phyloP scores from a whole-genome alignment of 106 monocot species.

The Alisma plantagoaquatica region DNA sequence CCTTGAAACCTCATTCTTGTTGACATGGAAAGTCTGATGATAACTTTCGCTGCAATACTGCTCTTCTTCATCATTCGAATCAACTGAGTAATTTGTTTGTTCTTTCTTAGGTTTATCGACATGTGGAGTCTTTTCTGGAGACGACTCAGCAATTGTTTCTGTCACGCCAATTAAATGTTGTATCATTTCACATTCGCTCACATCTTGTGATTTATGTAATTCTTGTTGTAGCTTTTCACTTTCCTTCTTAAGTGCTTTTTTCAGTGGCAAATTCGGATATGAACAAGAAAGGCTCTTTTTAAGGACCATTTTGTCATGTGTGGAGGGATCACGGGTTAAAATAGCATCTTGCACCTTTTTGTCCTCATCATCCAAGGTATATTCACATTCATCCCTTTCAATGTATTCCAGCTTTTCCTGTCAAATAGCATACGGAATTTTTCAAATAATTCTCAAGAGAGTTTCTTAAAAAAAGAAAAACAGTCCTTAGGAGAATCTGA shows the following conservation, averaged over 20 bases:
- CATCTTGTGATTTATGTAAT: slow-evolving; percentile 80
- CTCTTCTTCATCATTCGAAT: slow-evolving; percentile 22
- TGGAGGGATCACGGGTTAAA: slow-evolving; percentile 38
- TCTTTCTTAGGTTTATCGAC: slow-evolving; percentile 24
- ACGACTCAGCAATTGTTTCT: slow-evolving; percentile 39
- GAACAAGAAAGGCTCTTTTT: slow-evolving; percentile 77
- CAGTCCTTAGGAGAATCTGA: not conserved
- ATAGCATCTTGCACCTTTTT: slow-evolving; percentile 60
- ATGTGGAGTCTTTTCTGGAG: slow-evolving; percentile 30
- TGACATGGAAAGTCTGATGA: slow-evolving; percentile 15
- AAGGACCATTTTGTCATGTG: slow-evolving; percentile 35
- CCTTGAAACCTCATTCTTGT: slow-evolving; percentile 36
- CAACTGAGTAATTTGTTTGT: slow-evolving; percentile 22
- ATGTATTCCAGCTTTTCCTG: slow-evolving; percentile 73
- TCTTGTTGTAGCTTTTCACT: slow-evolving; percentile 78
- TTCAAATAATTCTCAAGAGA: too few relatives aligned
- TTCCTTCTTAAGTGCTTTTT: slow-evolving; percentile 70
- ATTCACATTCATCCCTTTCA: slow-evolving; percentile 69
- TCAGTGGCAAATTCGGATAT: slow-evolving; percentile 63
- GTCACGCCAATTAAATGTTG: slow-evolving; percentile 78
- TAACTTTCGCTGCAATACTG: slow-evolving; percentile 18
- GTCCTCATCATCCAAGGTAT: slow-evolving; percentile 80
- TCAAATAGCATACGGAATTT: too few relatives aligned
- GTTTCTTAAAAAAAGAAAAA: too few relatives aligned
- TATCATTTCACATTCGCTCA: slow-evolving; percentile 77